Evolutionary conservation across 2,329 filamentous ascomycete genomes (phyloP).

Genomic region (Aspergillus sp.): DNA sequence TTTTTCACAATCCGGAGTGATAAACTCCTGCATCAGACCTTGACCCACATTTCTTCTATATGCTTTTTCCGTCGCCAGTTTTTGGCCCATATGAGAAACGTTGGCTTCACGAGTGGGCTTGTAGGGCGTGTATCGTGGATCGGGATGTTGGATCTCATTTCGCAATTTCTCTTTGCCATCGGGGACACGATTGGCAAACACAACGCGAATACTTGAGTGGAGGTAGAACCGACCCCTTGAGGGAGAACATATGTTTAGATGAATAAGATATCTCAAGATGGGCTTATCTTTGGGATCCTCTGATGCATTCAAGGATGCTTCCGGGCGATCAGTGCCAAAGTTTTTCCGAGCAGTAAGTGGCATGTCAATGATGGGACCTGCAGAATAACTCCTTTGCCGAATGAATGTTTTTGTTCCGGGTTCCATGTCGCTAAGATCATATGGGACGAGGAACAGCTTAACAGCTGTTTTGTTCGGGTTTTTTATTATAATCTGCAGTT

Average conservation of each 20-base stretch:
- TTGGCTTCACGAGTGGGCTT: conserved; percentile 56
- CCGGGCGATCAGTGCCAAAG: conserved; percentile 48
- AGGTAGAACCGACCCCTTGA: conserved; percentile 79
- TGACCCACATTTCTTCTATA: conserved; percentile 55
- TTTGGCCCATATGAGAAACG: conserved; percentile 40
- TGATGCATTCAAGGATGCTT: conserved; percentile 47
- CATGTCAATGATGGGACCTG: conserved; percentile 77
- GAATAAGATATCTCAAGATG: conserved; percentile 81
- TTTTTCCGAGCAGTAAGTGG: conserved; percentile 41
- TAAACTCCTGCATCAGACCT: conserved; percentile 7
- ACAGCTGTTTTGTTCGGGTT: conserved; percentile 98
- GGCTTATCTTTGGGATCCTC: conserved; percentile 50
- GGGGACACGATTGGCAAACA: conserved; percentile 93
- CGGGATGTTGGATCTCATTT: conserved; percentile 84
- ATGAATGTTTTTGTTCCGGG: conserved; percentile 94
- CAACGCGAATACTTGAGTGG: conserved; percentile 86
- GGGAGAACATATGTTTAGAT: conserved; percentile 88
- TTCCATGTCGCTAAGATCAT: conserved; percentile 88
- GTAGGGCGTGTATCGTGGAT: conserved; percentile 81
- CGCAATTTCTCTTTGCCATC: conserved; percentile 89
- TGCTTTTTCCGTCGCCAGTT: conserved; percentile 56
- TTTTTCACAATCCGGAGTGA: conserved; percentile 1
- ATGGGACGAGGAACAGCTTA: conserved; percentile 90
- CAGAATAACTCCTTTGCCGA: conserved; percentile 86
- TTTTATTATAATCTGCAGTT: conserved; percentile 94